Base-by-base conservation (phyloP, 73 alveolate species). In the Urostyla sp. region DNA sequence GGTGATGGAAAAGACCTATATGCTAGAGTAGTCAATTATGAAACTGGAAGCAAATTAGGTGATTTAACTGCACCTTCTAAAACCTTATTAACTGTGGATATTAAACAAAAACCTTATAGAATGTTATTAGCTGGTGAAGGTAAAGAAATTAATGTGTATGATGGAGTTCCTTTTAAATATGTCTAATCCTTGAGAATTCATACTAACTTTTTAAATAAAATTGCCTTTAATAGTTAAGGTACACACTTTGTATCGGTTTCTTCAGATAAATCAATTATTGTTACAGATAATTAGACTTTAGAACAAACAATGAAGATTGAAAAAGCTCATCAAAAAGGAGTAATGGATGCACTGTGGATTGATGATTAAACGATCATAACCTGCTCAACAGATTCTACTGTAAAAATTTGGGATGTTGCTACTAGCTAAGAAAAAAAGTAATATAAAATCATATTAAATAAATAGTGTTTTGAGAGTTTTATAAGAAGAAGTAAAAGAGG, bases 1-100 rank as follows among this genome's bases (percentile, higher is more conserved):
- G 83, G 83, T 2, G 83, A 48, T 28, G 83, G 83, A 7, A 69
- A 69, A 48, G 83, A 69, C 34, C 44, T 69, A 54, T 49, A 24
- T 48, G 83, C 83, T 4, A 69, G 49, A 35, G 83, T 69, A 10
- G 54, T 69, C 11, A 28, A 46, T 21, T 37, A 18, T 21, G 67
- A 45, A 6, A 46, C 83, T 5, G 83, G 83, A 1, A n/a, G 72
- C 6, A 69, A 69, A 45, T 28, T 69, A n/a, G 83, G 83, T 10
- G 83, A 69, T 69, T 46, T 69, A 5, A 46, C 49, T 23, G 83
- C 72, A n/a, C 83, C 83, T 1, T 5, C 58, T 5, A 28, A 8
- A 23, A 26, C 83, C 4, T 15, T 69, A 1, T 46, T 69, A 20
- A 21, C 83, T 16, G 20, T 44, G 24, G 83, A 69, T 30, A 24